Percentiles rank a stretch among this genome's conserved stretches.
Evolutionary conservation across 225 moss, liverwort and hornwort genomes (phyloP).

Genomic region (Straminergon stramineum): DNA sequence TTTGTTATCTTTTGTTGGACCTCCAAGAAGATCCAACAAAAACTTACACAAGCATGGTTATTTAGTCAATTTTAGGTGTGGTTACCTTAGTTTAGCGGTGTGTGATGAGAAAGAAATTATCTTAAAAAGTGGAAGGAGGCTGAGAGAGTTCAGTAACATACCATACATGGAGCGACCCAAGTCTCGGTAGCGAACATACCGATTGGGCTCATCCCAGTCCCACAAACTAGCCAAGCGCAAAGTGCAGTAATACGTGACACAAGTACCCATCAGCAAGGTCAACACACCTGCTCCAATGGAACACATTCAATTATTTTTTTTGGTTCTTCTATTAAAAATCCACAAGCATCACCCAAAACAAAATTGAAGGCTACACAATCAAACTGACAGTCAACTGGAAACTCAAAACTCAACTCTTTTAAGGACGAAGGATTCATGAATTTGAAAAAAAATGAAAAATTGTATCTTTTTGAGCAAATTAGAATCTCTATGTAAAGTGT

Average conservation of each 20-base stretch:
- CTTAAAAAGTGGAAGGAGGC: background rate
- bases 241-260: constrained; percentile 53
- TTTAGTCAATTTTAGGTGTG: background rate
- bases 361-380: background rate
- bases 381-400: too few species aligned
- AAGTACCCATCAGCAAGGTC: constrained; percentile 38
- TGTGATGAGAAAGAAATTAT: fast-evolving
- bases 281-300: constrained; percentile 36
- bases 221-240: constrained; percentile 48
- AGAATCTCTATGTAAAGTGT: background rate
- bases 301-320: background rate
- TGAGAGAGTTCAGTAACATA: background rate
- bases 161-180: constrained; percentile 54
- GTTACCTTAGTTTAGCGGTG: fast-evolving
- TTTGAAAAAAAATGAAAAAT: background rate
- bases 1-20: too few species aligned
- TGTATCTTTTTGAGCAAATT: background rate
- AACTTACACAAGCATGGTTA: too few species aligned
- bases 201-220: constrained; percentile 57
- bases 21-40: background rate
- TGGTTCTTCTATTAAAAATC: too few species aligned
- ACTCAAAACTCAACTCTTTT: background rate
- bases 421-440: background rate
- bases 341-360: background rate
- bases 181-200: constrained; percentile 47